phyloP scores from a whole-genome alignment of 768 basidiomycete genomes.

The Ephemerocybe angulata region DNA sequence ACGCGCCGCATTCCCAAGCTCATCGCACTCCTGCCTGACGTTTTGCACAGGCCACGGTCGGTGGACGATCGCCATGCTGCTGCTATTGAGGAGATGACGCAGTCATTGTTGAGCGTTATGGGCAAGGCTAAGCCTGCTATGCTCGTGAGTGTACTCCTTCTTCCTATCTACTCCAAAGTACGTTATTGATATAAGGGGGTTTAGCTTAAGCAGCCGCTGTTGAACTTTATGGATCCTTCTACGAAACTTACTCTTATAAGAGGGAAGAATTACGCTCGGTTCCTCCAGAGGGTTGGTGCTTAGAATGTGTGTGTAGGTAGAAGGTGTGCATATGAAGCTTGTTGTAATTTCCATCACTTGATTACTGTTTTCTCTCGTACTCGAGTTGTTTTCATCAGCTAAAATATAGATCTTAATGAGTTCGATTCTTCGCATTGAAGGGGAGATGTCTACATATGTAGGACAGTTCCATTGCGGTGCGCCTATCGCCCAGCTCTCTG shows the following conservation, averaged over 20 bases:
- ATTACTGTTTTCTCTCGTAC: not conserved
- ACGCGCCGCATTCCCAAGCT: slow-evolving; percentile 58
- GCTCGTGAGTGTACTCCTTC: slow-evolving; percentile 44
- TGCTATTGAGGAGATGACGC: slow-evolving; percentile 70
- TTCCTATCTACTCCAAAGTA: not conserved
- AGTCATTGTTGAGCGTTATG: slow-evolving; percentile 53
- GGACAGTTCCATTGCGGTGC: too few relatives aligned
- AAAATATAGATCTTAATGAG: too few relatives aligned
- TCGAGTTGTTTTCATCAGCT: not conserved
- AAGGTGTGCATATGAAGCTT: too few relatives aligned
- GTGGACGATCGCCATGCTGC: slow-evolving; percentile 63
- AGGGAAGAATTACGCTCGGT: slow-evolving; percentile 59
- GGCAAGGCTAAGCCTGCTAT: slow-evolving; percentile 58
- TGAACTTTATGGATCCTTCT: slow-evolving; percentile 47
- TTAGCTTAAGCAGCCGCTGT: slow-evolving; percentile 26
- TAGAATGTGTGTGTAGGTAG: too few relatives aligned
- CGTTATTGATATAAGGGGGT: slow-evolving; percentile 2
- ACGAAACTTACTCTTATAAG: slow-evolving; percentile 62
- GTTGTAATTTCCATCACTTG: not conserved
- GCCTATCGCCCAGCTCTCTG: too few relatives aligned
- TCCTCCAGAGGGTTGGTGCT: slow-evolving; percentile 51
- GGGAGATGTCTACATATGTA: too few relatives aligned
- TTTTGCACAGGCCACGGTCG: slow-evolving; percentile 47
- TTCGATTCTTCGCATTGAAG: too few relatives aligned
- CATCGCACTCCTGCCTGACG: slow-evolving; percentile 64